phyloP scores from a whole-genome alignment of 208 protist species.

The Acanthamoeba quina region DNA sequence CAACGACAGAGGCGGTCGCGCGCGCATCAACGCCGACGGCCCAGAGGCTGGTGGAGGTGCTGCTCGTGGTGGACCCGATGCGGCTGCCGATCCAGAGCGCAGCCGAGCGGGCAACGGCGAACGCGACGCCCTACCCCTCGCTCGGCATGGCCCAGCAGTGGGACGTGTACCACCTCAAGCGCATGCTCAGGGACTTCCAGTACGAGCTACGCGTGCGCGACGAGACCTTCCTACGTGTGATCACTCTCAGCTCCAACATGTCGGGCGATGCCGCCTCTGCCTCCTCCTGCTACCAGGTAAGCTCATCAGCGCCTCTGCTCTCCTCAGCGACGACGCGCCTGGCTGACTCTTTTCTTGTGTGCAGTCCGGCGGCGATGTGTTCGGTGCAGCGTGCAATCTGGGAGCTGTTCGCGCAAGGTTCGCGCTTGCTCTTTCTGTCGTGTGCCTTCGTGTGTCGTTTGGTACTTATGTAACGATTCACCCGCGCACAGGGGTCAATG shows the following conservation, averaged over 20 bases:
- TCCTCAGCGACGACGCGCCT: background rate
- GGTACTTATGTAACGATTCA: background rate
- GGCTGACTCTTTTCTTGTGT: background rate
- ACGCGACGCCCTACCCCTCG: conserved; percentile 11
- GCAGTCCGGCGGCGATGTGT: background rate
- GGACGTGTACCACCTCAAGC: conserved; percentile 32
- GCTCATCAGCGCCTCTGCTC: no score
- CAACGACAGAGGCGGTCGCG: no score
- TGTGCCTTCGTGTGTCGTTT: background rate
- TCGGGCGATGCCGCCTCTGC: background rate
- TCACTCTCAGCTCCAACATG: background rate
- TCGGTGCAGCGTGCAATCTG: conserved; percentile 47
- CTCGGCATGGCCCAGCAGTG: background rate
- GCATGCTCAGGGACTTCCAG: conserved; percentile 23
- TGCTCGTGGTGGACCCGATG: conserved; percentile 40
- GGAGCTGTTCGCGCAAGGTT: conserved; percentile 28
- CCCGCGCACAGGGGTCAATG: background rate
- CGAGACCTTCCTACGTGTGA: background rate
- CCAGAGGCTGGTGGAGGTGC: background rate
- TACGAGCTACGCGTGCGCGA: conserved; percentile 38
- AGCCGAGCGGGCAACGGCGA: background rate
- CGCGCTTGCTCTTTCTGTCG: background rate
- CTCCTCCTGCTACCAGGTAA: background rate
- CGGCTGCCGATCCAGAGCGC: background rate
- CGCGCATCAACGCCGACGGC: background rate